Percentiles rank a stretch among this genome's conserved stretches.
Conservation (phyloP, 2,329 filamentous ascomycete species). For the Aspergillus texensis region DNA sequence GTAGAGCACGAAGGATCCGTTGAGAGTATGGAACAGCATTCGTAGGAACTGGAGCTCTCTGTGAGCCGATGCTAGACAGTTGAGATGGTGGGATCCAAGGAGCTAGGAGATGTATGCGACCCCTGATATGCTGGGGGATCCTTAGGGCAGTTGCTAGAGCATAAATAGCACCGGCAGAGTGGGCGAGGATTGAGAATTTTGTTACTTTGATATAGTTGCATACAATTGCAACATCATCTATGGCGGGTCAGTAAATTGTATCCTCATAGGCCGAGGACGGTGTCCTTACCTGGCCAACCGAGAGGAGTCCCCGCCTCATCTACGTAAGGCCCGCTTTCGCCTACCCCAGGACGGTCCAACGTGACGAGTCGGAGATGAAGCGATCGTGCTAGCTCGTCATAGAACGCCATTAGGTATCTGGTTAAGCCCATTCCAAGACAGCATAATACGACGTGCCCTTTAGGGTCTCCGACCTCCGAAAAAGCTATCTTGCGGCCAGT, state of each 20-base stretch:
- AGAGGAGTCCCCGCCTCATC: conserved; percentile 84
- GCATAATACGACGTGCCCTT: conserved; percentile 90
- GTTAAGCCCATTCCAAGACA: conserved; percentile 98
- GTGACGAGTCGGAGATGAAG: conserved; percentile 89
- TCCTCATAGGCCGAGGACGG: background rate
- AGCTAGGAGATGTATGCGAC: conserved; percentile 88
- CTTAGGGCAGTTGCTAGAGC: conserved; percentile 91
- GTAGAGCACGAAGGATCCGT: conserved; percentile 83
- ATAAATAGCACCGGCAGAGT: conserved; percentile 97
- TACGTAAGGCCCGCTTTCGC: conserved; percentile 82
- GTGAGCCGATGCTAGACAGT: conserved; percentile 76
- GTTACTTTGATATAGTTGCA: conserved; percentile 90
- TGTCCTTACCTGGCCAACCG: conserved; percentile 81
- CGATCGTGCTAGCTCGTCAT: conserved; percentile 89
- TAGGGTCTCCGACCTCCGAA: conserved; percentile 91
- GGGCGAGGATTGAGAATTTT: conserved; percentile 93
- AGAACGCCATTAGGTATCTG: conserved; percentile 93
- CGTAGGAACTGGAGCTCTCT: conserved; percentile 73
- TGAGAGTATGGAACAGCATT: conserved; percentile 91
- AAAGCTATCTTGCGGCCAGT: conserved; percentile 90
- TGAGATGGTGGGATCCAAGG: conserved; percentile 93
- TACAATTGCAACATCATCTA: conserved; percentile 85
- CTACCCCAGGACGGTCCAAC: conserved; percentile 89
- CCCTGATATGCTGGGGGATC: conserved; percentile 94
- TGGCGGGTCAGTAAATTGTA: conserved; percentile 11